These are phyloP conservation scores for Botrytis pseudocinerea DNA, from an alignment of 2,329 filamentous ascomycete genomes.

Conservation along the genomic window DNA sequence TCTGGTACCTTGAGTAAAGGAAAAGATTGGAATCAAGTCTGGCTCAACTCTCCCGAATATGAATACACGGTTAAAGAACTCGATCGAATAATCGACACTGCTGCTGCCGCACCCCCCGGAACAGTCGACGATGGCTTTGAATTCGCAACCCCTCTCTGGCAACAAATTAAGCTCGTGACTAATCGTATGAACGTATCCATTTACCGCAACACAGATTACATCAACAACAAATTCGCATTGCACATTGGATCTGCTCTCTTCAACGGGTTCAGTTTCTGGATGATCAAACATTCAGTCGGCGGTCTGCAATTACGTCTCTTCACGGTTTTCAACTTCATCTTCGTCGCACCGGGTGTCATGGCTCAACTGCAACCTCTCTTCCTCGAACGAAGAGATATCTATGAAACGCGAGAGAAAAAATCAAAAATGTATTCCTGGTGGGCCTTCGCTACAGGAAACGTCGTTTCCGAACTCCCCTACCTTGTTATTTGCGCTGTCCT, in stretches of 20 bases:
- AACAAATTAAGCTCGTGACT: slow-evolving; percentile 44
- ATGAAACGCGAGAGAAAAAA: slow-evolving; percentile 60
- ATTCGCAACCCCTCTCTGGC: slow-evolving; percentile 52
- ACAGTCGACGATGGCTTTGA: slow-evolving; percentile 48
- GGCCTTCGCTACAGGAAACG: slow-evolving; percentile 56
- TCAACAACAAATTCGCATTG: slow-evolving; percentile 52
- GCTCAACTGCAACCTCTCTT: slow-evolving; percentile 61
- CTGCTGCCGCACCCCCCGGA: slow-evolving; percentile 41
- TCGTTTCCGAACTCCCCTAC: slow-evolving; percentile 50
- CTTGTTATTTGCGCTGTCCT: slow-evolving; percentile 47
- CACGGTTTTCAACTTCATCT: slow-evolving; percentile 64
- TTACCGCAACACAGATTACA: slow-evolving; percentile 62
- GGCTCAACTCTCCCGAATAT: slow-evolving; percentile 61
- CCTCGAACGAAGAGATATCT: slow-evolving; percentile 56
- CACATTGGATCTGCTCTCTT: slow-evolving; percentile 58
- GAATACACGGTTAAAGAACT: slow-evolving; percentile 57
- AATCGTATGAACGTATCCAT: slow-evolving; percentile 48
- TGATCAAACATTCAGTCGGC: slow-evolving; percentile 52
- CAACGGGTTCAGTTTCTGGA: slow-evolving; percentile 64
- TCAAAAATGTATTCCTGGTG: slow-evolving; percentile 62
- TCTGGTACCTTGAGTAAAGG: slow-evolving; percentile 54
- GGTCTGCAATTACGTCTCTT: slow-evolving; percentile 58
- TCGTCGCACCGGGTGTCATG: slow-evolving; percentile 59
- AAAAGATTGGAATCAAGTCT: slow-evolving; percentile 67
- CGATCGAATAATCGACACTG: slow-evolving; percentile 54